phyloP scores from a whole-genome alignment of 2,329 filamentous ascomycete species.

The Botrytis elliptica region DNA sequence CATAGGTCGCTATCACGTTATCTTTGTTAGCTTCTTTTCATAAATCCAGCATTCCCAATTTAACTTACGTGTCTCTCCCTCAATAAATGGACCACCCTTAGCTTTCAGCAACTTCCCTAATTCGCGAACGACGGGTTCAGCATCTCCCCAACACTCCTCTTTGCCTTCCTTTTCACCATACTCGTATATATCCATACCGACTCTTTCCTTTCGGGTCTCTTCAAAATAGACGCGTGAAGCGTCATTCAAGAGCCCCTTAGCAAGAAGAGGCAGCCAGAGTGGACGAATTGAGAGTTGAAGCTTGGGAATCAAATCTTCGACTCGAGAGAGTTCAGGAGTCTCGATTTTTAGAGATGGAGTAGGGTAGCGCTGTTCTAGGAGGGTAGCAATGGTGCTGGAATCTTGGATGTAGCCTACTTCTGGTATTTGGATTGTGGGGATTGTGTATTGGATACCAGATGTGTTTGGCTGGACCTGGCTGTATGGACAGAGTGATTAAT shows the following conservation, averaged over 20 bases:
- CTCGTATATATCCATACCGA: slow-evolving; percentile 55
- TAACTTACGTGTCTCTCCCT: slow-evolving; percentile 48
- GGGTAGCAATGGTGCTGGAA: slow-evolving; percentile 56
- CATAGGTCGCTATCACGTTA: slow-evolving; percentile 46
- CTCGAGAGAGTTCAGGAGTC: slow-evolving; percentile 47
- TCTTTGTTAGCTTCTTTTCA: background rate
- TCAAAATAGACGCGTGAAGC: slow-evolving; percentile 55
- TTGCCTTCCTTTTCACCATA: slow-evolving; percentile 49
- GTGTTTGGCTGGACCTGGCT: slow-evolving; percentile 46
- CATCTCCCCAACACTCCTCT: slow-evolving; percentile 50
- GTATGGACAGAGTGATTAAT: slow-evolving; percentile 14
- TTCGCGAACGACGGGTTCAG: slow-evolving; percentile 49
- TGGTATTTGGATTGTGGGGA: slow-evolving; percentile 55
- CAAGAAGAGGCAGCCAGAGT: slow-evolving; percentile 50
- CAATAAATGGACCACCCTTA: slow-evolving; percentile 57
- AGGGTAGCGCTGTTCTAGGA: slow-evolving; percentile 59
- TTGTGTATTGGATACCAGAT: slow-evolving; percentile 46
- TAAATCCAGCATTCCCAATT: background rate
- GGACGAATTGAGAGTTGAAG: slow-evolving; percentile 41
- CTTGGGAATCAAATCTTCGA: slow-evolving; percentile 44
- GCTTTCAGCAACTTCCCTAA: slow-evolving; percentile 42
- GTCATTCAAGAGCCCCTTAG: slow-evolving; percentile 51
- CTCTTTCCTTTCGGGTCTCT: slow-evolving; percentile 47
- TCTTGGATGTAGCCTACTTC: slow-evolving; percentile 64
- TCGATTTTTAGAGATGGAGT: slow-evolving; percentile 53